Evolutionary conservation across 73 alveolate species (phyloP).

Genomic region (Blepharisma stoltei): DNA sequence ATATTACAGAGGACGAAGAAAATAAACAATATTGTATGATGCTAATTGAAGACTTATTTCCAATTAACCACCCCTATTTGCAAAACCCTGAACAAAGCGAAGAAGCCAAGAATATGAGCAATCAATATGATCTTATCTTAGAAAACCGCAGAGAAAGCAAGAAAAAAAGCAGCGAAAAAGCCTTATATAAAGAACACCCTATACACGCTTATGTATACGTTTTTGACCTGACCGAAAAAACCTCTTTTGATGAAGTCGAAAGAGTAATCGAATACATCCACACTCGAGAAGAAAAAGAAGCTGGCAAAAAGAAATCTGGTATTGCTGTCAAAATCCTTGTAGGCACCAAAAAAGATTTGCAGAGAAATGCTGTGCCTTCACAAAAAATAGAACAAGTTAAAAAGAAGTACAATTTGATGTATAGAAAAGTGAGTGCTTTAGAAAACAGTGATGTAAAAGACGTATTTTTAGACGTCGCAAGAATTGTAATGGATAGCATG

Average conservation of each 20-base stretch:
- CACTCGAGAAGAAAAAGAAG: slow-evolving; percentile 27
- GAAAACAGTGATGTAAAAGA: slow-evolving; percentile 1
- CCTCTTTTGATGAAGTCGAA: slow-evolving; percentile 21
- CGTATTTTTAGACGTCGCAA: slow-evolving; percentile 10
- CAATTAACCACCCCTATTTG: slow-evolving; percentile 7
- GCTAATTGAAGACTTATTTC: slow-evolving; percentile 27
- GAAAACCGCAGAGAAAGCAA: slow-evolving; percentile 12
- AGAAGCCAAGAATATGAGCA: neutral
- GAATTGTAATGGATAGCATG: slow-evolving; percentile 12
- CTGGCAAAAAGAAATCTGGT: slow-evolving; percentile 6
- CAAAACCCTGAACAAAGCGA: neutral
- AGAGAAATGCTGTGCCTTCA: neutral
- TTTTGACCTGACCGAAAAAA: neutral
- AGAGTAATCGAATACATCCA: slow-evolving; percentile 12
- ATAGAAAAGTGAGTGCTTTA: slow-evolving; percentile 22
- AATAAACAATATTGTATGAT: slow-evolving; percentile 32
- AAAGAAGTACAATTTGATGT: neutral
- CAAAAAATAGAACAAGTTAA: slow-evolving; percentile 1
- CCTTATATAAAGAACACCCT: neutral
- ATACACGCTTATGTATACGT: slow-evolving; percentile 21
- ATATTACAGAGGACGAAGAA: slow-evolving; percentile 30
- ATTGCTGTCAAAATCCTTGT: slow-evolving; percentile 19
- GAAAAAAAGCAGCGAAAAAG: slow-evolving; percentile 8
- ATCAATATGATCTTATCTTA: slow-evolving; percentile 1
- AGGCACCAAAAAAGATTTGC: slow-evolving; percentile 31